phyloP scores from a whole-genome alignment of 352 stramenopile species.

The Thraustochytrium striatum region DNA sequence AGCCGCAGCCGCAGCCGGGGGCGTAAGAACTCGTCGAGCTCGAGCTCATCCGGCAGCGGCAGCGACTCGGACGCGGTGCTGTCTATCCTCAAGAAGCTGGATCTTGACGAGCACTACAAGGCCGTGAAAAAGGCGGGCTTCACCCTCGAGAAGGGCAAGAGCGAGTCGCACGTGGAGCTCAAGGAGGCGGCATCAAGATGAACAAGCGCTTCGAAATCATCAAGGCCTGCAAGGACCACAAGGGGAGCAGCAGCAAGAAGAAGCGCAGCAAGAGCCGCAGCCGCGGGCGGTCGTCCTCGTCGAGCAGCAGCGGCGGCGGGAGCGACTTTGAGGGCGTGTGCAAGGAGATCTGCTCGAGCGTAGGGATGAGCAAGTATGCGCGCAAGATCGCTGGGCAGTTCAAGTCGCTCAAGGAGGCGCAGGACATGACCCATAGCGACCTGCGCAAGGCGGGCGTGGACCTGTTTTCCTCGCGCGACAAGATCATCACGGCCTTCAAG shows the following conservation, averaged over 20 bases:
- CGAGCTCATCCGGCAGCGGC: not conserved
- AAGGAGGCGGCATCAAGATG: not conserved
- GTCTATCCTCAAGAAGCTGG: not conserved
- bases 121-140: not conserved
- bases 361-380: not conserved
- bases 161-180: not conserved
- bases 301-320: not conserved
- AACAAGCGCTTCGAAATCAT: not conserved
- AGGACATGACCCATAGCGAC: not conserved
- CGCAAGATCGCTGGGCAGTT: not conserved
- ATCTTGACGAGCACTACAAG: not conserved
- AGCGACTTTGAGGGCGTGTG: not conserved
- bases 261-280: constrained; percentile 17
- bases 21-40: not conserved
- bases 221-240: not conserved
- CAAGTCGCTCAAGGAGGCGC: not conserved
- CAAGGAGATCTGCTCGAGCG: not conserved
- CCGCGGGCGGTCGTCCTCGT: not conserved
- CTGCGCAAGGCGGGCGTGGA: not conserved
- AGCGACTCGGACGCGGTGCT: not conserved
- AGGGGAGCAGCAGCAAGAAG: not conserved
- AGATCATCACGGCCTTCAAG: constrained; percentile 11
- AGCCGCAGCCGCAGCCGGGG: not conserved
- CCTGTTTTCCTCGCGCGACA: constrained; percentile 2
- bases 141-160: not conserved